Evolutionary conservation across 2,329 filamentous ascomycete species (phyloP).

Genomic region (Fusarium brachygibbosum): DNA sequence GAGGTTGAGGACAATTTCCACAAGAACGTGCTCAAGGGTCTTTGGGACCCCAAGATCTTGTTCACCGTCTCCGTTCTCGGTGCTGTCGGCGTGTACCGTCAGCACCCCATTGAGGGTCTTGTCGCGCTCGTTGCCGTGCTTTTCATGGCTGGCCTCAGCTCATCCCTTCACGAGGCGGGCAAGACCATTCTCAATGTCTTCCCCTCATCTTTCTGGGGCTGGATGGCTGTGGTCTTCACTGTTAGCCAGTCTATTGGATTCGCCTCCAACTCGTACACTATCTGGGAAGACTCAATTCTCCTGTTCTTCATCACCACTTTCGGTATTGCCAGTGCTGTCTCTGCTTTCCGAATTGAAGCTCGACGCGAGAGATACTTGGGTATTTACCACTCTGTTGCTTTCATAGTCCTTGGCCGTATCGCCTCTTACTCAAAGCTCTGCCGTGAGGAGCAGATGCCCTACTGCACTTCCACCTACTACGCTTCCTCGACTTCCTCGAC

Average conservation of each 20-base stretch:
- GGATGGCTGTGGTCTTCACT: slow-evolving; percentile 84
- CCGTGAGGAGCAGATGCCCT: slow-evolving; percentile 98
- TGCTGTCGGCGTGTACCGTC: slow-evolving; percentile 51
- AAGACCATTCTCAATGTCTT: slow-evolving; percentile 67
- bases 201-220: slow-evolving; percentile 88
- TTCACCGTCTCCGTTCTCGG: slow-evolving; percentile 50
- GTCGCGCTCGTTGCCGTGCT: slow-evolving; percentile 57
- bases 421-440: slow-evolving; percentile 93
- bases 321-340: slow-evolving; percentile 78
- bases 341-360: slow-evolving; percentile 79
- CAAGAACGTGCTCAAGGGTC: slow-evolving; percentile 53
- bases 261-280: slow-evolving; percentile 97
- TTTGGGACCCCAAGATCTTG: slow-evolving; percentile 55
- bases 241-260: slow-evolving; percentile 93
- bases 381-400: slow-evolving; percentile 86
- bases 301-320: slow-evolving; percentile 93
- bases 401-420: slow-evolving; percentile 81
- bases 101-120: slow-evolving; percentile 52
- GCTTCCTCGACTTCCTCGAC: slow-evolving; percentile 92
- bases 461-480: slow-evolving; percentile 95
- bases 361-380: slow-evolving; percentile 79
- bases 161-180: slow-evolving; percentile 59
- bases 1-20: slow-evolving; percentile 58
- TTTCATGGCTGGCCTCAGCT: slow-evolving; percentile 58
- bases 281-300: slow-evolving; percentile 97